A percentile compares a stretch with the other conserved stretches of the same genome.
phyloP scores from a whole-genome alignment of 192 early-diverging fungal species.

The Podila minutissima region DNA sequence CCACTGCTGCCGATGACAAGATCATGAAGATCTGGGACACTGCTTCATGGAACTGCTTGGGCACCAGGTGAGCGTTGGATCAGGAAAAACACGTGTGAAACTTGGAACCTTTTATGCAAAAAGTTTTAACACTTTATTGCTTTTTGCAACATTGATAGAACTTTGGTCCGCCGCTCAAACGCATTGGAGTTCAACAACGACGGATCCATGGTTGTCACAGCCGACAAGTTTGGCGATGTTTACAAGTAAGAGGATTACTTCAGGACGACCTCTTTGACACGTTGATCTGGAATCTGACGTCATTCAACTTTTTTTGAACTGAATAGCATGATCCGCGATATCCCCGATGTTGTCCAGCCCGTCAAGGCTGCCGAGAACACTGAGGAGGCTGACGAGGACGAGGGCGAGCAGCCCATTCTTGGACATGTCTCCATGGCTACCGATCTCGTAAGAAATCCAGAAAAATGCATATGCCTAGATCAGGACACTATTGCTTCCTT shows the following conservation, averaged over 20 bases:
- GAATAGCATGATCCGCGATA: constrained; percentile 36
- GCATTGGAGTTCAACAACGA: constrained; percentile 73
- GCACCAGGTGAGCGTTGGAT: constrained; percentile 41
- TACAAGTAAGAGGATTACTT: constrained; percentile 66
- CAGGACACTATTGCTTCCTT: not conserved
- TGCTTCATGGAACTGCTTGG: constrained; percentile 62
- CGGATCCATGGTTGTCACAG: constrained; percentile 72
- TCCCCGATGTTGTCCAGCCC: constrained; percentile 26
- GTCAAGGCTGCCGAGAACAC: constrained; percentile 35
- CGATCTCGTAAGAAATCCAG: constrained; percentile 70
- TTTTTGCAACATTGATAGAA: constrained; percentile 30
- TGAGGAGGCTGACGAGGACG: constrained; percentile 48
- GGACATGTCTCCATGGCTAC: constrained; percentile 97
- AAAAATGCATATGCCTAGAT: not conserved
- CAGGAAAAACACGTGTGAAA: not conserved
- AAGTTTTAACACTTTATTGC: not conserved
- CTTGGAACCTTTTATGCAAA: not conserved
- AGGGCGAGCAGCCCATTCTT: constrained; percentile 61
- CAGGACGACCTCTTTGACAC: not conserved
- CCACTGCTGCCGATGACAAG: constrained; percentile 75
- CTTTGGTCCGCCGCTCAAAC: constrained; percentile 78
- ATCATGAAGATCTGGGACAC: constrained; percentile 73
- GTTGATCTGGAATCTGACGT: constrained; percentile 1
- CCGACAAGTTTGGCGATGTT: constrained; percentile 98
- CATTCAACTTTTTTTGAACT: not conserved